Base-by-base conservation (phyloP, 306 rosid species). In the Vigna unguiculata region DNA sequence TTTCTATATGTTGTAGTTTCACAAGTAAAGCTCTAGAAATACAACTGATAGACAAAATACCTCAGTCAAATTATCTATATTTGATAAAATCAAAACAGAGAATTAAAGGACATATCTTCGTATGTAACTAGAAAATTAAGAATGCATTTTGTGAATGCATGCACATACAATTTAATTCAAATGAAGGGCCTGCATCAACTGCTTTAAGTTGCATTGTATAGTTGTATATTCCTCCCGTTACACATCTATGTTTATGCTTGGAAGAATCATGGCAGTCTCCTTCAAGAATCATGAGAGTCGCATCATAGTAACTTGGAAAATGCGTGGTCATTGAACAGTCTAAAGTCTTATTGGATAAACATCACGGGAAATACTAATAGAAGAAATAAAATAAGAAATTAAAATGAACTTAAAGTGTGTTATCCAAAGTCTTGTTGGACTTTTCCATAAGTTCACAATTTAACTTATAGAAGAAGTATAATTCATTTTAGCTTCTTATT, bases 221-320 rank as follows among this genome's bases (percentile, higher is more conserved):
- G 86, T 94, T 94, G 85, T 89, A 78, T 70, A 94, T 94, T 74
- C 95, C 97, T 83, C 83, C 98, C 46, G 91, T 88, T 16, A 87
- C 98, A 77, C 98, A 94, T 52, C 93, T 88, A 86, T 90, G 85
- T 78, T 82, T 81, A 82, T 57, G 90, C 79, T 88, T 87, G 46
- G 21, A 78, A 79, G 90, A 47, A 79, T 95, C 98, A 80, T 90
- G 97, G 75, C 97, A 92, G 71, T 95, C 98, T 88, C 97, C 97
- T 95, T 77, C 17, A 69, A 71, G 48, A 78, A 63, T 61, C 61
- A 81, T 5, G 36, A 40, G 16, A 74, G 43, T 63, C 61, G 70
- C 71, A 80, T 43, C 75, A 10, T 25, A 73, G 54, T 24, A 61
- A 72, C 38, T 62, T 53, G 14, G 16, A 30, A 81, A 32, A 51